phyloP scores from a whole-genome alignment of 2,329 filamentous ascomycete species.

The Phaeosphaeriaceae sp. region DNA sequence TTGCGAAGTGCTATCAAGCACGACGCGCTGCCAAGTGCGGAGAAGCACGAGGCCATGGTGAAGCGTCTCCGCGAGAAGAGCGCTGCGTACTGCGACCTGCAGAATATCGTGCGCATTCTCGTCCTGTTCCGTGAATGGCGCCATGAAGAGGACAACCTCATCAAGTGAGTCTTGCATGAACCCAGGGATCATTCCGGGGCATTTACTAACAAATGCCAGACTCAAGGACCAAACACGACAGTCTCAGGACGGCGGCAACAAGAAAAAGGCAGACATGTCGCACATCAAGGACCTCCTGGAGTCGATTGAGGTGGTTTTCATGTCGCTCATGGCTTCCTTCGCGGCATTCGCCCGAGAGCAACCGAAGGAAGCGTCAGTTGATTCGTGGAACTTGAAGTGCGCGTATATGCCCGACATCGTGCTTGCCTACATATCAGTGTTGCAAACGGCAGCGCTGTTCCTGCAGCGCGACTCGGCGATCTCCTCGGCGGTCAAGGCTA shows the following conservation, averaged over 20 bases:
- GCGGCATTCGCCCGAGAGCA: slow-evolving; percentile 8
- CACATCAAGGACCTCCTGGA: slow-evolving; percentile 50
- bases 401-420: slow-evolving; percentile 87
- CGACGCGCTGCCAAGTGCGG: slow-evolving; percentile 25
- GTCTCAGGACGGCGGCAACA: slow-evolving; percentile 9
- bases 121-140: slow-evolving; percentile 54
- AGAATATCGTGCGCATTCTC: slow-evolving; percentile 53
- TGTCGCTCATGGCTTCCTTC: slow-evolving; percentile 41
- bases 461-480: slow-evolving; percentile 79
- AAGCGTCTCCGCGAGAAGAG: slow-evolving; percentile 27
- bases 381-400: slow-evolving; percentile 72
- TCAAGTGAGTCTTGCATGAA: slow-evolving; percentile 28
- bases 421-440: slow-evolving; percentile 80
- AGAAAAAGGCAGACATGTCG: slow-evolving; percentile 32
- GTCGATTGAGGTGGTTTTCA: slow-evolving; percentile 49
- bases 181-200: not conserved
- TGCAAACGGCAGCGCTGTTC: slow-evolving; percentile 79
- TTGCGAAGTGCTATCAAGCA: slow-evolving; percentile 27
- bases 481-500: slow-evolving; percentile 79
- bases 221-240: slow-evolving; percentile 14
- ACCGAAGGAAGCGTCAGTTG: slow-evolving; percentile 38
- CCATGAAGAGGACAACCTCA: slow-evolving; percentile 50
- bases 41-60: slow-evolving; percentile 33
- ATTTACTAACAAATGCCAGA: slow-evolving; percentile 18
- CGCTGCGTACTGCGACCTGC: slow-evolving; percentile 53